These are phyloP conservation scores for Neocallimastix lanati DNA, from an alignment of 192 early-diverging fungal genomes.

Conservation along the genomic window DNA sequence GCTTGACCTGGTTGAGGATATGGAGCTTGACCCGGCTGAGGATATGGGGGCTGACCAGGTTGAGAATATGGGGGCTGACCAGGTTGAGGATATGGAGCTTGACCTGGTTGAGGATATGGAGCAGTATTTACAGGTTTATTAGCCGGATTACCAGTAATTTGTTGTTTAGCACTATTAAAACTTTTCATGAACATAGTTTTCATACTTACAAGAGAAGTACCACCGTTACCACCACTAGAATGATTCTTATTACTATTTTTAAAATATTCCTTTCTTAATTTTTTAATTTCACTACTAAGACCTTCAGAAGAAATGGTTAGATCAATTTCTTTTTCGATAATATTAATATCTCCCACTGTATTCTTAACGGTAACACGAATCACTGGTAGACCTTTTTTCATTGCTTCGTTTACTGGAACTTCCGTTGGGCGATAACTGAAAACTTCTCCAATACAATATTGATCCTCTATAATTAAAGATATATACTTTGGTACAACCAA, in stretches of 20 bases:
- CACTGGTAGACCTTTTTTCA: background rate
- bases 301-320: background rate
- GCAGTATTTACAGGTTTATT: too few species aligned
- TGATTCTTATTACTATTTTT: background rate
- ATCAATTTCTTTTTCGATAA: background rate
- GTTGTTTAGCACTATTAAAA: too few species aligned
- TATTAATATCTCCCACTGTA: background rate
- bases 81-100: too few species aligned
- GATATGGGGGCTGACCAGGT: too few species aligned
- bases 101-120: too few species aligned
- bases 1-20: too few species aligned
- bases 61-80: too few species aligned
- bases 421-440: background rate
- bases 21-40: too few species aligned
- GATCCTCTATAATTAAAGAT: background rate
- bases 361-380: background rate
- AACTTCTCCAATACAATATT: background rate
- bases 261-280: background rate
- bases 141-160: too few species aligned
- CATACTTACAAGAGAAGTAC: too few species aligned
- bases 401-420: background rate
- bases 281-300: background rate
- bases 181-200: too few species aligned
- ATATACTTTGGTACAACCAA: background rate
- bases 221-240: background rate